A percentile compares a stretch with the other conserved stretches of the same genome.
Conservation (phyloP, 2,329 filamentous ascomycete genomes). For the Zopfia rhizophila region DNA sequence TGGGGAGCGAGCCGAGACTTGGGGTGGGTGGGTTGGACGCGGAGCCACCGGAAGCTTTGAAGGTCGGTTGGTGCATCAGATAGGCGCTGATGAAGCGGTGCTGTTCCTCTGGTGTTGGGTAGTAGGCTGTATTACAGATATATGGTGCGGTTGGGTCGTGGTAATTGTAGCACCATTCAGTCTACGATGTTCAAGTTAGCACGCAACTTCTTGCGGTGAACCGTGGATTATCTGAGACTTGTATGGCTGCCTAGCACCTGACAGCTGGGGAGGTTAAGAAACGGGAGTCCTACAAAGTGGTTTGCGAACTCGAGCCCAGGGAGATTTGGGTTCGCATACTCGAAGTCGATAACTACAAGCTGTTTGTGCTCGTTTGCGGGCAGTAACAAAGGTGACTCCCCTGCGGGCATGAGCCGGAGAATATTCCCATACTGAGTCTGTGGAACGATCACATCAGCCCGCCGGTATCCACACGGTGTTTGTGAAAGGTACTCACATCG, state of each 20-base stretch:
- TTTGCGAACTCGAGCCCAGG: slow-evolving; percentile 94
- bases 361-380: slow-evolving; percentile 96
- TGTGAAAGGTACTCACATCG: slow-evolving; percentile 71
- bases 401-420: slow-evolving; percentile 75
- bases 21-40: slow-evolving; percentile 56
- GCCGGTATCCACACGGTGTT: not conserved
- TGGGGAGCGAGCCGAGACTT: slow-evolving; percentile 39
- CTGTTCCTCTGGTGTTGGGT: slow-evolving; percentile 85
- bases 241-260: too few species aligned
- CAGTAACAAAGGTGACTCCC: slow-evolving; percentile 84
- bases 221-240: too few species aligned
- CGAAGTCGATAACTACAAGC: slow-evolving; percentile 96
- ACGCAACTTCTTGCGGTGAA: not conserved
- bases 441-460: slow-evolving; percentile 20
- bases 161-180: slow-evolving; percentile 99
- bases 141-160: slow-evolving; percentile 75
- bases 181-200: slow-evolving; percentile 52
- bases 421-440: slow-evolving; percentile 99
- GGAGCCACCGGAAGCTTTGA: slow-evolving; percentile 66
- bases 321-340: slow-evolving; percentile 91
- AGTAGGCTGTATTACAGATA: slow-evolving; percentile 74
- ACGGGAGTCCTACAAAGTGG: slow-evolving; percentile 75
- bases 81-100: slow-evolving; percentile 87
- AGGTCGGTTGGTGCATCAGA: slow-evolving; percentile 80
- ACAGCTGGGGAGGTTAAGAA: slow-evolving; percentile 1